phyloP scores from a whole-genome alignment of 2,329 filamentous ascomycete species.

The Stemphylium beticola region DNA sequence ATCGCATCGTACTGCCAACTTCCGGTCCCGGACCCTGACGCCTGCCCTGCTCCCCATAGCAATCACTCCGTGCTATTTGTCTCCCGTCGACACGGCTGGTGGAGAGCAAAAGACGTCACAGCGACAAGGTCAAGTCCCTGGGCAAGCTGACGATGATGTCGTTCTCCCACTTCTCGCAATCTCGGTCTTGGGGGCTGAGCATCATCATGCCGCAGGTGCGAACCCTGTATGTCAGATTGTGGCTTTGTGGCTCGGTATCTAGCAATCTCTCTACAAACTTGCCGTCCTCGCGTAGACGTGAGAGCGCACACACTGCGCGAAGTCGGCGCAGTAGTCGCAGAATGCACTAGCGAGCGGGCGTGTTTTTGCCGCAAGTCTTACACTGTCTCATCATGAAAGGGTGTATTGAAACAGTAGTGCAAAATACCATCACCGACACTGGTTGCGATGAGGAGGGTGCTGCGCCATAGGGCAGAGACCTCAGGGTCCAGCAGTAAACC shows the following conservation, averaged over 20 bases:
- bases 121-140: background rate
- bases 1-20: background rate
- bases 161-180: background rate
- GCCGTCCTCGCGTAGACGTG: too few relatives aligned
- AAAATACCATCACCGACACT: background rate
- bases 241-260: conserved; percentile 1
- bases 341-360: conserved; percentile 1
- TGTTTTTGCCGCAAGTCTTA: background rate
- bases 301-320: too few relatives aligned
- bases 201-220: background rate
- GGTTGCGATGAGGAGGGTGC: background rate
- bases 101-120: conserved; percentile 6
- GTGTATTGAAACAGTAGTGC: background rate
- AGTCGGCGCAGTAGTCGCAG: background rate
- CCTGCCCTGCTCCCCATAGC: conserved; percentile 16
- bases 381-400: background rate
- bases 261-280: too few relatives aligned
- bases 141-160: conserved; percentile 9
- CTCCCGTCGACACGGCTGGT: conserved; percentile 2
- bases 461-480: conserved; percentile 2
- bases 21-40: conserved; percentile 8
- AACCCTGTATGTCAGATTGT: conserved; percentile 9
- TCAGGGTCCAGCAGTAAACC: conserved; percentile 9
- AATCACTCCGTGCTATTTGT: background rate
- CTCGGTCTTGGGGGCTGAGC: background rate